Base-by-base conservation (phyloP, 345 rosid genomes). In the Camelina laxa region DNA sequence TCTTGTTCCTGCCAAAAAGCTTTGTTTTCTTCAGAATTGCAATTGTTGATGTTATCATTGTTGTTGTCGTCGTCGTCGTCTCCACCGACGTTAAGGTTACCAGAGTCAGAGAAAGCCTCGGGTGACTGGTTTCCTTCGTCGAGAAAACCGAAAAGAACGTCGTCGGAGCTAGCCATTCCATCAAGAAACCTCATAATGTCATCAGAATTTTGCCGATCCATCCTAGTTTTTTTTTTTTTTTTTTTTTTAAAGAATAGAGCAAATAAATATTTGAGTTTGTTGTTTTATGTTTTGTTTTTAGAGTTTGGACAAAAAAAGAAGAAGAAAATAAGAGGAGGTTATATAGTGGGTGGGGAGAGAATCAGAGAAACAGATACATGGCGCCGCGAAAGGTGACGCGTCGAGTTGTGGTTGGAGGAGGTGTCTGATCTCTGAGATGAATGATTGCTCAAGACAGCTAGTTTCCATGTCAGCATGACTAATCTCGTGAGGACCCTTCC, bases 1-100 rank as follows among this genome's bases (percentile, higher is more conserved):
- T 82, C 86, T 60, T 94, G 96, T 6, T 84, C 68, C 7, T 87
- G 88, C 98, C 97, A 94, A 50, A 88, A 91, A n/a, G 31, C 76
- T 63, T 16, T 89, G 49, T 47, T 83, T 72, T 83, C 90, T 75
- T 87, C 86, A 13, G 74, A 73, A 68, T 67, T 58, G 62, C 71
- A 54, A 4, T 68, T 11, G 20, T 36, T 36, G 12, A 13, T 76
- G 20, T 67, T 80, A 3, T 47, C 78, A 5, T 74, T 83, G 1
- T 74, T 83, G 1, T 80, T 75, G 7, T 70, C 67, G 1, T 67
- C 72, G 9, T 51, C 83, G 3, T 42, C 48, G 7, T 69, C 83
- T 13, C 8, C 59, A 54, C 45, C 69, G 44, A 30, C 77, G 9
- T 73, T 67, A 39, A 63, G 65, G 27, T 60, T 75, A 4, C 55